These are phyloP conservation scores for Kregervanrija fluxuum DNA, from an alignment of 805 yeast species.

Conservation along the genomic window DNA sequence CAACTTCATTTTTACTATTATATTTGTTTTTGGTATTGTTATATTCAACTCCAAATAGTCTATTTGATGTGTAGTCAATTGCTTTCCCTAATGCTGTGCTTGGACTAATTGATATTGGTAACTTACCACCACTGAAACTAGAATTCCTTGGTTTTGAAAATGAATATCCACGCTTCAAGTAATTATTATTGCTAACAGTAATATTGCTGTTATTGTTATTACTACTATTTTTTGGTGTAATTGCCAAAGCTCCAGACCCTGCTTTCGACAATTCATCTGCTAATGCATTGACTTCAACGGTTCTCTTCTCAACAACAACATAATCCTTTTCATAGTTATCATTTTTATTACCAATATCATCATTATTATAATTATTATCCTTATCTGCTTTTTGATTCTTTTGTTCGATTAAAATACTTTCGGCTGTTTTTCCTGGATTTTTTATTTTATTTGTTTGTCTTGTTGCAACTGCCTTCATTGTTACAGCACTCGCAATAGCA, in stretches of 20 bases:
- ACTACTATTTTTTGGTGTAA: slow-evolving; percentile 10
- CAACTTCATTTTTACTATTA: slow-evolving; percentile 8
- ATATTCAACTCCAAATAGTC: slow-evolving; percentile 57
- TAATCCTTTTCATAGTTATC: slow-evolving; percentile 63
- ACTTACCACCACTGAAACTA: slow-evolving; percentile 54
- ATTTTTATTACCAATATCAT: not conserved
- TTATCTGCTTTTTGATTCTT: slow-evolving; percentile 1
- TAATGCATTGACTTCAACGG: slow-evolving; percentile 90
- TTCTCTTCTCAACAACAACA: slow-evolving; percentile 89
- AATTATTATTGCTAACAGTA: not conserved
- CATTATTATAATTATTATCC: not conserved
- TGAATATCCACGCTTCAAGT: slow-evolving; percentile 4
- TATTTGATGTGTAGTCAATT: slow-evolving; percentile 76
- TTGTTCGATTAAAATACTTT: slow-evolving; percentile 8
- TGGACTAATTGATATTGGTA: slow-evolving; percentile 68
- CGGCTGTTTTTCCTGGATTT: slow-evolving; percentile 2
- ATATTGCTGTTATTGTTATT: slow-evolving; percentile 16
- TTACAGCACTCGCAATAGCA: not conserved
- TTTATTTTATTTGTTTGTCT: not conserved
- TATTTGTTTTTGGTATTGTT: slow-evolving; percentile 3
- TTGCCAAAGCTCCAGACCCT: slow-evolving; percentile 37
- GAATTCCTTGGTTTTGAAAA: slow-evolving; percentile 40
- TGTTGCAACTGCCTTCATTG: slow-evolving; percentile 1
- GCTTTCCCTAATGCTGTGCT: slow-evolving; percentile 87
- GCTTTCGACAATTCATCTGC: slow-evolving; percentile 81